These are phyloP conservation scores for Penicillium thymicola DNA, from an alignment of 2,329 filamentous ascomycete genomes.

Conservation along the genomic window DNA sequence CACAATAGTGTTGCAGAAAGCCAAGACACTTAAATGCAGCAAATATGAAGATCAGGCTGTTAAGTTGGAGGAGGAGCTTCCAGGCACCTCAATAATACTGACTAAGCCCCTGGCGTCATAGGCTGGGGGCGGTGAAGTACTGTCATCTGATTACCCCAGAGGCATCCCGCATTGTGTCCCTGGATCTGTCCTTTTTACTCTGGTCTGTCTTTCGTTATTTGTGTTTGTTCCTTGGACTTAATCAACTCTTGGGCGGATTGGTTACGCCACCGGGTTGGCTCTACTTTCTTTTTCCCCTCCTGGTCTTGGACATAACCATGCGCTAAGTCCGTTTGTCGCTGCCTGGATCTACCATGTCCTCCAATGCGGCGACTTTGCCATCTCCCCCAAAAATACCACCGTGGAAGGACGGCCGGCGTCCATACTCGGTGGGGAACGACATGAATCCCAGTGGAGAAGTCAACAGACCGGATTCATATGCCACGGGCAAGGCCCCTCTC, in stretches of 20 bases:
- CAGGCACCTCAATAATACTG: conserved; percentile 19
- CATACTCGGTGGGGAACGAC: conserved; percentile 27
- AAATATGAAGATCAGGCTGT: conserved; percentile 11
- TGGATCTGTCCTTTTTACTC: conserved; percentile 15
- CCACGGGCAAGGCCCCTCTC: conserved; percentile 20
- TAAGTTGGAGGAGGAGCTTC: conserved; percentile 17
- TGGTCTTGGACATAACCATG: conserved; percentile 21
- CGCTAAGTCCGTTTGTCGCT: conserved; percentile 20
- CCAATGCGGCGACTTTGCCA: conserved; percentile 38
- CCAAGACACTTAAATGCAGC: conserved; percentile 3
- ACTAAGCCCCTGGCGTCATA: conserved; percentile 37
- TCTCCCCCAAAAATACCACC: conserved; percentile 34
- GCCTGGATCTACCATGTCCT: conserved; percentile 34
- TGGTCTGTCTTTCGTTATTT: conserved; percentile 3
- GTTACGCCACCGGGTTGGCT: neutral
- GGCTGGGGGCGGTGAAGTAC: conserved; percentile 32
- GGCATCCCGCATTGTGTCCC: conserved; percentile 18
- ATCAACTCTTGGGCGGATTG: neutral
- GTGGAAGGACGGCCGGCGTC: conserved; percentile 29
- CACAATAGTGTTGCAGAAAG: conserved; percentile 35
- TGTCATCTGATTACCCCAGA: conserved; percentile 24
- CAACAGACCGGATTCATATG: conserved; percentile 24
- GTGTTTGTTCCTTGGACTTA: conserved; percentile 6
- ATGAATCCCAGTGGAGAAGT: conserved; percentile 29
- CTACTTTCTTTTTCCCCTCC: neutral